Percentiles rank a stretch among this genome's conserved stretches.
Conservation (phyloP, 2,329 filamentous ascomycete genomes). For the Sphaerulina vaccinii region DNA sequence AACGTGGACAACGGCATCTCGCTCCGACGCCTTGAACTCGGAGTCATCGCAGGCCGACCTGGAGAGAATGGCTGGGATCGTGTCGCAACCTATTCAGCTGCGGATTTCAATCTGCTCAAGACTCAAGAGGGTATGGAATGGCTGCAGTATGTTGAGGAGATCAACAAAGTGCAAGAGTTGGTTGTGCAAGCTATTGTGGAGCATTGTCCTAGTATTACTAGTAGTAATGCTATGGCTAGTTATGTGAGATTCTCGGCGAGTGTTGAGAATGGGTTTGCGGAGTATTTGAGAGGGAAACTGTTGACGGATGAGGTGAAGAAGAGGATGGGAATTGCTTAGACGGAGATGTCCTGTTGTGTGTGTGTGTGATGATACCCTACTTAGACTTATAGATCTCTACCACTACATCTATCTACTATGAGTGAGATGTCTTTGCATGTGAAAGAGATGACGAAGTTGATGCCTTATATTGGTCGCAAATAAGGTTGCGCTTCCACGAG, state of each 20-base stretch:
- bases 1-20: constrained; percentile 29
- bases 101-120: constrained; percentile 49
- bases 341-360: neutral
- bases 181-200: constrained; percentile 56
- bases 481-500: too few relatives aligned
- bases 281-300: constrained; percentile 47
- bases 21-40: constrained; percentile 46
- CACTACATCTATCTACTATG: too few relatives aligned
- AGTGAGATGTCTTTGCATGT: too few relatives aligned
- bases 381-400: too few relatives aligned
- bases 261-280: constrained; percentile 56
- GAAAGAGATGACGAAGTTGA: too few relatives aligned
- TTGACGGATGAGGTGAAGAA: constrained; percentile 4
- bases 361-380: neutral
- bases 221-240: constrained; percentile 56
- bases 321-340: neutral
- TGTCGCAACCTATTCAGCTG: constrained; percentile 46
- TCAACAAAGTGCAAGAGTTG: constrained; percentile 52
- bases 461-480: too few relatives aligned
- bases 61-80: constrained; percentile 50
- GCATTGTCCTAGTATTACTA: constrained; percentile 52
- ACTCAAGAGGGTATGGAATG: constrained; percentile 56
- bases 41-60: constrained; percentile 57
- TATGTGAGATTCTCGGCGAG: constrained; percentile 62
- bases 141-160: constrained; percentile 55